Base-by-base conservation (phyloP, 2,329 filamentous ascomycete species). In the Cladophialophora psammophila region DNA sequence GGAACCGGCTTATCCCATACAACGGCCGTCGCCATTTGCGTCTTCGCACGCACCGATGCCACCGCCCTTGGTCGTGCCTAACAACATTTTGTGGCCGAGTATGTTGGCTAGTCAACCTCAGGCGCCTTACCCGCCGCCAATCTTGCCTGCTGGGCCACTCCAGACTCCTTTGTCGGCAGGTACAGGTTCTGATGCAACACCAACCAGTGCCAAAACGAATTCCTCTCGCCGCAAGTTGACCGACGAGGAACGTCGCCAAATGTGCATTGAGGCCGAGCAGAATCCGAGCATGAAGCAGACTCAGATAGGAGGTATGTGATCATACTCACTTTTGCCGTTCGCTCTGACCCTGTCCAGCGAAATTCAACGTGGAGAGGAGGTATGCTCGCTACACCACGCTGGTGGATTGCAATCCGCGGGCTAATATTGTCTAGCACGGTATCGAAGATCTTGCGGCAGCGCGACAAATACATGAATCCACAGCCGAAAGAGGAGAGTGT, bases 321-420 rank as follows among this genome's bases (percentile, higher is more conserved):
- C 53, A 10, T 67, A 3, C 38, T 34, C 55, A 6, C 8, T 45
- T 57, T 59, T 60, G 57, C 34, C 42, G 42, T 48, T 64, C 35
- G 42, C 32, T 78, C 80, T 83, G 70, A 80, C 74, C 18, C 56
- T 66, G 63, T 50, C 38, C 73, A 91, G 91, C 90, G 66, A 89
- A 93, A 77, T 99, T 99, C 80, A 94, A 94, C 40, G 95, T 99
- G 60, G 95, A 99, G 82, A 85, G 95, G 90, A 98, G 95, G 95
- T 98, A 89, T 70, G 70, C 70, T 65, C 45, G 60, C 59, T 64
- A 50, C 58, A 63, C 58, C 55, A 34, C 34, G 18, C 26, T 54
- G 57, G 32, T 38, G 56, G 26, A 48, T 56, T 60, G 45, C 26
- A 50, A 6, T 20, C 45, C 32, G 67, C 20, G 6, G 32, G 32